Evolutionary conservation across 1,139 yeast species (phyloP).

Genomic region (Sugiyamaella xylanicola): DNA sequence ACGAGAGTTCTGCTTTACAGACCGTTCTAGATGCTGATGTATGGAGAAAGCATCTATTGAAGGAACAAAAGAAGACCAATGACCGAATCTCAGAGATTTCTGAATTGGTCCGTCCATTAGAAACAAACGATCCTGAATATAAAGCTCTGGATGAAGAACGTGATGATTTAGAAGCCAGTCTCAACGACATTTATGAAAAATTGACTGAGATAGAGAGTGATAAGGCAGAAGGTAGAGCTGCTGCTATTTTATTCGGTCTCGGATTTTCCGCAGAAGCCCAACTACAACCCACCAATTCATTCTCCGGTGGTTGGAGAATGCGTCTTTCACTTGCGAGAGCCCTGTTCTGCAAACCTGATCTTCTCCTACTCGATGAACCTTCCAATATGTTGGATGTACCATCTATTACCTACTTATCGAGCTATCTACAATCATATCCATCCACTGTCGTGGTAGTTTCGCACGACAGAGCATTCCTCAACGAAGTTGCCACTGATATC

Average conservation of each 20-base stretch:
- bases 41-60: constrained; percentile 88
- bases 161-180: constrained; percentile 75
- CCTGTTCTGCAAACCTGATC: constrained; percentile 93
- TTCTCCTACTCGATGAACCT: constrained; percentile 92
- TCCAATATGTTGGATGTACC: constrained; percentile 99
- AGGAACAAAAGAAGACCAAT: constrained; percentile 73
- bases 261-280: constrained; percentile 93
- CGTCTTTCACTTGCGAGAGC: constrained; percentile 98
- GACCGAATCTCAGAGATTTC: constrained; percentile 78
- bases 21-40: constrained; percentile 98
- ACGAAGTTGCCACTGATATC: constrained; percentile 97
- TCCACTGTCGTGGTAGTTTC: constrained; percentile 94
- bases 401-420: constrained; percentile 88
- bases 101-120: constrained; percentile 61
- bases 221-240: constrained; percentile 97
- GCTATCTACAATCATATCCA: constrained; percentile 85
- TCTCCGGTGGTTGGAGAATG: constrained; percentile 99
- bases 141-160: constrained; percentile 86
- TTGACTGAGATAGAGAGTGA: constrained; percentile 92
- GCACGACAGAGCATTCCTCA: constrained; percentile 94
- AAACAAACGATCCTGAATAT: constrained; percentile 62
- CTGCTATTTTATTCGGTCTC: constrained; percentile 87
- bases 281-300: constrained; percentile 76
- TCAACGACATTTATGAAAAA: constrained; percentile 78
- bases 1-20: constrained; percentile 85